Evolutionary conservation across 2,329 filamentous ascomycete genomes (phyloP).

Genomic region (Plectosphaerella cucumerina): DNA sequence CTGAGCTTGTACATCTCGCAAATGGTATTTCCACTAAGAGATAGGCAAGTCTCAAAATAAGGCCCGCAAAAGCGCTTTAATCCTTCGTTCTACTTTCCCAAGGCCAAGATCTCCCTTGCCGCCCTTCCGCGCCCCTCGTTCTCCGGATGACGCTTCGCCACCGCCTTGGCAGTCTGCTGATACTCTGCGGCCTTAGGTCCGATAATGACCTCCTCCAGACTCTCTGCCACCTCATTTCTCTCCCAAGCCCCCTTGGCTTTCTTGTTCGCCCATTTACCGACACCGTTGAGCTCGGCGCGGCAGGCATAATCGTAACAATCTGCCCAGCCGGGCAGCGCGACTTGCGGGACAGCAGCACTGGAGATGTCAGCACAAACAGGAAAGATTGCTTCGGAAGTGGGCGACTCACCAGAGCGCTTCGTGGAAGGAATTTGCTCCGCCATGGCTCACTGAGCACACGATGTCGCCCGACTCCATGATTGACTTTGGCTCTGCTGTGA

Average conservation of each 20-base stretch:
- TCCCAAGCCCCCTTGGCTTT: not conserved
- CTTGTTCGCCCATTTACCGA: constrained; percentile 23
- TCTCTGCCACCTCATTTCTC: not conserved
- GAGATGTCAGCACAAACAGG: no score
- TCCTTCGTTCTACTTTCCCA: not conserved
- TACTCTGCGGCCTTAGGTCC: not conserved
- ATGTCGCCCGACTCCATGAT: constrained; percentile 31
- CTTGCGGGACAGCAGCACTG: constrained; percentile 35
- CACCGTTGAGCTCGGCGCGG: constrained; percentile 36
- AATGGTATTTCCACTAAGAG: no score
- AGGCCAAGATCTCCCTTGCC: not conserved
- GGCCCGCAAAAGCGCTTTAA: no score
- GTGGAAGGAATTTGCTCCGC: constrained; percentile 39
- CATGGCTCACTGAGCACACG: constrained; percentile 38
- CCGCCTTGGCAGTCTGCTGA: not conserved
- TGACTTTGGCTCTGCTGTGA: constrained; percentile 30
- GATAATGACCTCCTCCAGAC: not conserved
- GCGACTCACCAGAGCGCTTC: constrained; percentile 18
- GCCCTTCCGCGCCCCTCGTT: not conserved
- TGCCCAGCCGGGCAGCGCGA: constrained; percentile 39
- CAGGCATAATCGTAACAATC: constrained; percentile 43
- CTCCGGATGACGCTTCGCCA: not conserved
- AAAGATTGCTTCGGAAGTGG: constrained; percentile 18
- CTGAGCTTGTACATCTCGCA: no score
- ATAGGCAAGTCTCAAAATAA: no score